Conservation (phyloP, 2,329 filamentous ascomycete species). For the Paracamarosporium sp. region DNA sequence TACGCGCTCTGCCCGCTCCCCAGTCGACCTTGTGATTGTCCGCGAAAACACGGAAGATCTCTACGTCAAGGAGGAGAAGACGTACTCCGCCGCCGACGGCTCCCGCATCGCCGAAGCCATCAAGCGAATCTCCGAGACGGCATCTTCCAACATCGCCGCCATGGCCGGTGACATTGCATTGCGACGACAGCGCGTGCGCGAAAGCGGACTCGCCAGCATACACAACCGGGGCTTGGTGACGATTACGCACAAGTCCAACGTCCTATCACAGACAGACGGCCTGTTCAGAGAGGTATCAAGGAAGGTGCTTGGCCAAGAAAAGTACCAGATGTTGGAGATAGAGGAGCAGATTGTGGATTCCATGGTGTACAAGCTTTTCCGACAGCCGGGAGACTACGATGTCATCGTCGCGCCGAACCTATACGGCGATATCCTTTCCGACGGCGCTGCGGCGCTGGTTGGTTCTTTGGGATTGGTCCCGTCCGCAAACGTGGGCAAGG, state of each 20-base stretch:
- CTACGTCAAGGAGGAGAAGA: slow-evolving; percentile 96
- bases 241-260: slow-evolving; percentile 98
- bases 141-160: slow-evolving; percentile 82
- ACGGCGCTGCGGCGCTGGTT: slow-evolving; percentile 92
- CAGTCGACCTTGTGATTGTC: slow-evolving; percentile 96
- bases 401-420: slow-evolving; percentile 98
- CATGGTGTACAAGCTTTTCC: slow-evolving; percentile 99
- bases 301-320: slow-evolving; percentile 70
- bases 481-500: slow-evolving; percentile 91
- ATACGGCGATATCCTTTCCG: slow-evolving; percentile 95
- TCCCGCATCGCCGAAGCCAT: slow-evolving; percentile 93
- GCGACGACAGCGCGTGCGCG: slow-evolving; percentile 80
- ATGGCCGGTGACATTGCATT: slow-evolving; percentile 96
- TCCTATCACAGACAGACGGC: slow-evolving; percentile 93
- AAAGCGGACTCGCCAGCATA: slow-evolving; percentile 63
- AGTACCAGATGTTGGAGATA: slow-evolving; percentile 70
- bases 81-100: slow-evolving; percentile 73
- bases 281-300: slow-evolving; percentile 86
- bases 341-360: slow-evolving; percentile 99
- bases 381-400: slow-evolving; percentile 92
- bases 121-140: slow-evolving; percentile 92
- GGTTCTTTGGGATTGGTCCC: slow-evolving; percentile 92
- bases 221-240: slow-evolving; percentile 80
- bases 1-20: slow-evolving; percentile 65
- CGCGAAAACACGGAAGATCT: slow-evolving; percentile 99